Percentiles rank a stretch among this genome's conserved stretches.
phyloP scores from a whole-genome alignment of 257 asterid genomes.

The Osmanthus fragrans region DNA sequence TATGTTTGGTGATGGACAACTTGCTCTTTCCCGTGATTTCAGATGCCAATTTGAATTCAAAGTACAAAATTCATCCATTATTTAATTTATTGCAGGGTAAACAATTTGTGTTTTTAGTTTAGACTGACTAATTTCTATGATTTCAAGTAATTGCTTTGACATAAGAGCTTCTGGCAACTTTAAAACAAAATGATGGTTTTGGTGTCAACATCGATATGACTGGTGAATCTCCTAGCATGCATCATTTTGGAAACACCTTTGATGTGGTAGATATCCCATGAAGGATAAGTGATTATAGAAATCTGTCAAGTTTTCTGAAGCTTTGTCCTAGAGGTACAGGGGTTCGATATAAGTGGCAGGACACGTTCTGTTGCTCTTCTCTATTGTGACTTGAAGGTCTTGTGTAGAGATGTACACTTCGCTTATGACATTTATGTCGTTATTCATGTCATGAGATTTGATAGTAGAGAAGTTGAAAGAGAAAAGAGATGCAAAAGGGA shows the following conservation, averaged over 20 bases:
- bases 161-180: conserved; percentile 86
- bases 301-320: no score
- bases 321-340: no score
- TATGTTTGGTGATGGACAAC: conserved; percentile 61
- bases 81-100: neutral
- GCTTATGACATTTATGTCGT: conserved; percentile 16
- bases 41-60: conserved; percentile 80
- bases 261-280: conserved; percentile 40
- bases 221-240: conserved; percentile 48
- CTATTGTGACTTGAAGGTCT: neutral
- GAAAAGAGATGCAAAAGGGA: conserved; percentile 25
- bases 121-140: neutral
- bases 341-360: no score
- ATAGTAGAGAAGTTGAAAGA: conserved; percentile 29
- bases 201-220: conserved; percentile 45
- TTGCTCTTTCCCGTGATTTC: conserved; percentile 68
- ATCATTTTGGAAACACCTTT: conserved; percentile 43
- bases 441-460: neutral
- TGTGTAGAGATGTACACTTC: conserved; percentile 33
- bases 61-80: conserved; percentile 40
- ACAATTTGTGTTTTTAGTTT: conserved; percentile 24
- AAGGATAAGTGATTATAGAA: no score
- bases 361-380: neutral
- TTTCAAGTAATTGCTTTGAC: conserved; percentile 79
- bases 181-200: conserved; percentile 64